These are phyloP conservation scores for Russula compacta DNA, from an alignment of 768 basidiomycete species.

Conservation along the genomic window DNA sequence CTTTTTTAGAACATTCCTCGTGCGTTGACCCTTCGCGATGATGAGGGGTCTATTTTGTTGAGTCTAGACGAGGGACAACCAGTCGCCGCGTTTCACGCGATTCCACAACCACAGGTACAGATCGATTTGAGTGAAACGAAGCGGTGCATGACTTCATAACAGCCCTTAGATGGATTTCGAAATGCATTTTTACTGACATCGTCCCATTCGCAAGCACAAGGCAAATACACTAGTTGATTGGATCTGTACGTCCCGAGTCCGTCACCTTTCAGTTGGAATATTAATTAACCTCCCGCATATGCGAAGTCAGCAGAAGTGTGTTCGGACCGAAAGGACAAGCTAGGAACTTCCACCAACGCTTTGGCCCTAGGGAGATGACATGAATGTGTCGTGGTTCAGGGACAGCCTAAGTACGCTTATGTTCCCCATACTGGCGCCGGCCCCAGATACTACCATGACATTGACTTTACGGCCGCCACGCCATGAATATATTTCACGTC, in stretches of 20 bases:
- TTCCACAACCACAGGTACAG: no score
- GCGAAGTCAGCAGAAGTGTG: not conserved
- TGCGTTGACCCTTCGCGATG: not conserved
- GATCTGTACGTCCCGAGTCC: no score
- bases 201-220: no score
- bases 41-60: not conserved
- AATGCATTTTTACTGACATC: no score
- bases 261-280: not conserved
- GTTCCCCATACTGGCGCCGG: not conserved
- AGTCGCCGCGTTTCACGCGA: not conserved
- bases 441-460: not conserved
- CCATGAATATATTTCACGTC: not conserved
- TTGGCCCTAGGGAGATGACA: not conserved
- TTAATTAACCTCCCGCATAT: not conserved
- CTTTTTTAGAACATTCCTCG: not conserved
- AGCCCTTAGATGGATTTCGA: no score
- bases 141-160: no score
- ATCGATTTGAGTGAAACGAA: no score
- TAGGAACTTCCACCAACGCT: not conserved
- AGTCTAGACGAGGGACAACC: not conserved
- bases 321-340: not conserved
- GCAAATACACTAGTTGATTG: no score
- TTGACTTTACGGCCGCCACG: not conserved
- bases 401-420: not conserved
- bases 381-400: not conserved